phyloP scores from a whole-genome alignment of 2,329 filamentous ascomycete genomes.

The Phoma sp. region DNA sequence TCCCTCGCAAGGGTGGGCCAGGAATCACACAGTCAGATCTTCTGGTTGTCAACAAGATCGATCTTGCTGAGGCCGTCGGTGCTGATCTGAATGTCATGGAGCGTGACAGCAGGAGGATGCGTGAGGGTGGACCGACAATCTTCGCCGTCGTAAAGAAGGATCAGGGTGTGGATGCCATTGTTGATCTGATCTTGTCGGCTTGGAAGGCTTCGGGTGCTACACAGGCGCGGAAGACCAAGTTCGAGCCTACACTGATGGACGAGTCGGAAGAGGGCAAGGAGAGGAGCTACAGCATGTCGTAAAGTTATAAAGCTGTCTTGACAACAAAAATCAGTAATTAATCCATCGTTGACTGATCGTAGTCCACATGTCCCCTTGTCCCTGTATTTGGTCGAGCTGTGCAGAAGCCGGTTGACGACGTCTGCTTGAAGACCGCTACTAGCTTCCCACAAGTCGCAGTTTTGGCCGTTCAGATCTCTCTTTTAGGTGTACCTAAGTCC shows the following conservation, averaged over 20 bases:
- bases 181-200: conserved; percentile 85
- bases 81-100: conserved; percentile 95
- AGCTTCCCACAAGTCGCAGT: no score
- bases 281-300: conserved; percentile 19
- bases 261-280: conserved; percentile 24
- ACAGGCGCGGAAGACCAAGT: conserved; percentile 46
- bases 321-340: no score
- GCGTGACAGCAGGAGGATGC: conserved; percentile 88
- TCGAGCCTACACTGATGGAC: conserved; percentile 44
- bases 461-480: no score
- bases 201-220: conserved; percentile 88
- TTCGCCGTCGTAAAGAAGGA: conserved; percentile 97
- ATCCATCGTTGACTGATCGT: no score
- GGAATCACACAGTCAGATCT: conserved; percentile 97
- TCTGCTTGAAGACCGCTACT: no score
- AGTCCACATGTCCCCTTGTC: neutral
- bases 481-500: no score
- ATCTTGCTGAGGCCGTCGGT: conserved; percentile 87
- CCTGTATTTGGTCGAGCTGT: no score
- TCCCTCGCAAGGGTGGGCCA: conserved; percentile 92
- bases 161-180: conserved; percentile 83
- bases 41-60: conserved; percentile 96
- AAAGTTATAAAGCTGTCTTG: neutral
- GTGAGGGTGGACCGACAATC: conserved; percentile 92
- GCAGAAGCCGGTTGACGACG: no score